Evolutionary conservation across 225 moss, liverwort and hornwort species (phyloP), one percentile per base, ranked within the genome.

Genomic region (Straminergon stramineum): DNA sequence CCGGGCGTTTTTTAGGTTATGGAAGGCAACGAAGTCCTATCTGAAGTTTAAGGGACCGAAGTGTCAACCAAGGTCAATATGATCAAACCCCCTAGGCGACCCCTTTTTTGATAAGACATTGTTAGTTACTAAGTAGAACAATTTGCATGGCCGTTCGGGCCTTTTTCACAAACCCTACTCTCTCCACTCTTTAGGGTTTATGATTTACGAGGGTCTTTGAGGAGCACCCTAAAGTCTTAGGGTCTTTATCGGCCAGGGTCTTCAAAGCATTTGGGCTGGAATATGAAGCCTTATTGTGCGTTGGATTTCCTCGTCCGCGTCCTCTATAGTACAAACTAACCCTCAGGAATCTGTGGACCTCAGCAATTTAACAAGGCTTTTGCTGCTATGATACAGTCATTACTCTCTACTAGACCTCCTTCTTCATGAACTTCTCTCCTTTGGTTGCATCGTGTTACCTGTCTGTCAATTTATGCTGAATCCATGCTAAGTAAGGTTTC

Each of bases 401-500:
- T 53, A 21, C 56, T 70, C 10, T 5, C 52, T 53, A 71, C 30
- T 37, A 48, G 56, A 48, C 41, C 60, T 56, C 82, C 24, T 75
- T 14, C 34, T 53, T 60, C 41, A 18, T 64, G 30, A 39, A 71
- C 52, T 69, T 75, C 57, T 56, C 65, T 65, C 55, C 65, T 66
- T 84, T 57, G 79, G 45, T 67, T 75, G 88, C 81, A 53, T 69
- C 68, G 48, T 79, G 56, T 65, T 48, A 84, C 48, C 67, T 85
- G 28, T 63, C 15, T 60, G 56, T 81, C 45, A 43, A 39, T 20
- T 39, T 68, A 18, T 51, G 31, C 24, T 79, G 27, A 17, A 48
- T 57, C 24, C 62, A 37, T 60, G 66, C 75, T 64, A 68, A 61
- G 76, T 65, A 94, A 94, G 90, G 90, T 91, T 78, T 85, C 17